A percentile compares a stretch with the other conserved stretches of the same genome.
These are phyloP conservation scores for Verticillium nonalfalfae DNA, from an alignment of 2,329 filamentous ascomycete genomes.

Conservation along the genomic window DNA sequence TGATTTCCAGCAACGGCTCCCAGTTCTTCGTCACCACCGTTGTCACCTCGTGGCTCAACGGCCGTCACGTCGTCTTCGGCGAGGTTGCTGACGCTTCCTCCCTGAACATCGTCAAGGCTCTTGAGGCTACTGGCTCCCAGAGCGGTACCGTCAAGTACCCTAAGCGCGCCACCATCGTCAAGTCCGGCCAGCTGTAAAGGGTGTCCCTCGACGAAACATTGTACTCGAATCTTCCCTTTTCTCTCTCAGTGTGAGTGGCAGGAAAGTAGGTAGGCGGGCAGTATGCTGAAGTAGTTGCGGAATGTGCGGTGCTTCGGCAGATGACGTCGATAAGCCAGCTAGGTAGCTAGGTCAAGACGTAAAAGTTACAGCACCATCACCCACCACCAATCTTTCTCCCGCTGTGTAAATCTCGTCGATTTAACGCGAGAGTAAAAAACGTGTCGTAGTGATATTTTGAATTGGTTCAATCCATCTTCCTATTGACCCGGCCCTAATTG, in stretches of 20 bases:
- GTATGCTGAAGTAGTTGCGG: not conserved
- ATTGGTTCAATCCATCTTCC: not conserved
- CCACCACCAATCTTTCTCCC: not conserved
- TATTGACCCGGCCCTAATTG: too few relatives aligned
- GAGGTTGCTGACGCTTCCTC: slow-evolving; percentile 52
- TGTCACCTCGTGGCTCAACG: slow-evolving; percentile 77
- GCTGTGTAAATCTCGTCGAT: not conserved
- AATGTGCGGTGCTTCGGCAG: not conserved
- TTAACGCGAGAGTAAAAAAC: too few relatives aligned
- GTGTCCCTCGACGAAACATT: slow-evolving; percentile 6
- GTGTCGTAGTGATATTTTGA: too few relatives aligned
- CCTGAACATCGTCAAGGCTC: slow-evolving; percentile 49
- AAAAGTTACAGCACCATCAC: not conserved
- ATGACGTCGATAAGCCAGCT: not conserved
- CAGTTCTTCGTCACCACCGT: slow-evolving; percentile 98
- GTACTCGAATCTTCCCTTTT: not conserved
- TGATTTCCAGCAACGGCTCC: slow-evolving; percentile 77
- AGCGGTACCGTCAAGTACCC: slow-evolving; percentile 49
- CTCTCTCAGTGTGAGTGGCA: not conserved
- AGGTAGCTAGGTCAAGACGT: not conserved
- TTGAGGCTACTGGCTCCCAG: slow-evolving; percentile 54
- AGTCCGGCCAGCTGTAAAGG: slow-evolving; percentile 42
- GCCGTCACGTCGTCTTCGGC: slow-evolving; percentile 81
- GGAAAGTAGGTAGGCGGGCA: not conserved
- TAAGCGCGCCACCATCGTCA: slow-evolving; percentile 53